Percentiles rank a stretch among this genome's conserved stretches.
These are phyloP conservation scores for Calonectria henricotiae DNA, from an alignment of 2,329 filamentous ascomycete species.

Conservation along the genomic window DNA sequence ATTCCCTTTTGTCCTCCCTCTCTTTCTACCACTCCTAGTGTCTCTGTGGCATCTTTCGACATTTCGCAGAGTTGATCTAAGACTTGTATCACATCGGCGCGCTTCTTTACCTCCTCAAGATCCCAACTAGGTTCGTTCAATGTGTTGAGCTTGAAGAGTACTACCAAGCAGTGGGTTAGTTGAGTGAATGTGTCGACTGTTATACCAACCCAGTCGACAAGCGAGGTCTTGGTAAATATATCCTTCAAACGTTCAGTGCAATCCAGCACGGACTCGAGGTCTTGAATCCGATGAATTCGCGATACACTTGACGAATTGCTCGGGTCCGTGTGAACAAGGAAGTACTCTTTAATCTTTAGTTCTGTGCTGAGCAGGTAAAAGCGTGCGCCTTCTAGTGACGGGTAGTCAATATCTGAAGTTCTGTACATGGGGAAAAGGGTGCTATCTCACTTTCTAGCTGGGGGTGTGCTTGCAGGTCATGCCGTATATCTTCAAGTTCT, in stretches of 20 bases:
- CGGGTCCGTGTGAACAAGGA: slow-evolving; percentile 9
- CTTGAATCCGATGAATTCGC: slow-evolving; percentile 32
- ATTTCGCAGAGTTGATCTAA: slow-evolving; percentile 35
- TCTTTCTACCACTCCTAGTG: slow-evolving; percentile 33
- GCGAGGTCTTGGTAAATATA: slow-evolving; percentile 20
- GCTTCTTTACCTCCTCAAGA: slow-evolving; percentile 29
- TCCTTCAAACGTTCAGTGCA: slow-evolving; percentile 33
- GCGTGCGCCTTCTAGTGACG: neutral
- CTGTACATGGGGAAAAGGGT: too few relatives aligned
- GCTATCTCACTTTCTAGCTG: slow-evolving; percentile 20
- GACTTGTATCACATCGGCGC: slow-evolving; percentile 37
- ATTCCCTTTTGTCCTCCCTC: slow-evolving; percentile 33
- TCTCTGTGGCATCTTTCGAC: slow-evolving; percentile 10
- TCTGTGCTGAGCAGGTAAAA: slow-evolving; percentile 35
- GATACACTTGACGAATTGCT: neutral
- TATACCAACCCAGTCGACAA: slow-evolving; percentile 36
- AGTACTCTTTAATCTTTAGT: slow-evolving; percentile 36
- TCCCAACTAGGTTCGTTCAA: slow-evolving; percentile 38
- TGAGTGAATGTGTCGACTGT: slow-evolving; percentile 43
- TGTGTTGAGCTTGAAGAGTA: slow-evolving; percentile 40
- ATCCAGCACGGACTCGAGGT: slow-evolving; percentile 34
- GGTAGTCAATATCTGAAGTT: neutral
- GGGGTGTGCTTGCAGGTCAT: slow-evolving; percentile 2
- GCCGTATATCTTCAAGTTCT: slow-evolving; percentile 26
- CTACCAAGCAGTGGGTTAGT: slow-evolving; percentile 37